Base-by-base conservation (phyloP, 2,329 filamentous ascomycete genomes). In the Aspergillus ruber region DNA sequence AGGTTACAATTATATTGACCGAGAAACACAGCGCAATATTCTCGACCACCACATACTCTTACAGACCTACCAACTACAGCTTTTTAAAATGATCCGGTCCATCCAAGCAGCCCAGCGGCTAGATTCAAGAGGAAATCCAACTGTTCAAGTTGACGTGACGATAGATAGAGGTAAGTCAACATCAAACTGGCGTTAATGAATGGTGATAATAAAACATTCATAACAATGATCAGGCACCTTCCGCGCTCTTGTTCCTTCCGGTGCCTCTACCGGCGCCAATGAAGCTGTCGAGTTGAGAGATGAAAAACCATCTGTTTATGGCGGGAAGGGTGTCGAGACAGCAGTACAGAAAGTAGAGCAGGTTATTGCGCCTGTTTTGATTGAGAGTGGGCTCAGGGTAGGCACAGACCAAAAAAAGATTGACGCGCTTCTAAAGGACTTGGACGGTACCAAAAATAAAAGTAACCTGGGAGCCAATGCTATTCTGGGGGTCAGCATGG, bases 401-500 rank as follows among this genome's bases (percentile, higher is more conserved):
- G 12, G 15, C 9, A 35, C 33, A 13, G 33, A 35, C 33, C 75
- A 78, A 60, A 72, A 68, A 51, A 72, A 73, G 42, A 75, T 81
- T 44, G 78, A 81, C 56, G 63, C 60, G 36, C 77, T 80, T 65
- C 66, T 81, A 63, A 69, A 72, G 52, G 78, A 81, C 12, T 35
- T 35, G 13, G 33, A 13, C 65, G 78, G 78, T 53, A 81, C 78
- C 42, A 65, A 69, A 59, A 79, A 81, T 72, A 82, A 82, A 75
- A 75, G 71, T 55, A 75, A 74, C 55, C 69, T 82, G 36, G 79
- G 79, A 56, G 79, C 79, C 54, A 82, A 82, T 63, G 78, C 79
- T 55, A 81, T 81, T 56, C 73, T 82, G 45, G 78, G 77, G 67
- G 75, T 81, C 55, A 78, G 74, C 64, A 80, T 81, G 75, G 78